Evolutionary conservation across 345 rosid genomes (phyloP).

Genomic region (Brassica cretica): DNA sequence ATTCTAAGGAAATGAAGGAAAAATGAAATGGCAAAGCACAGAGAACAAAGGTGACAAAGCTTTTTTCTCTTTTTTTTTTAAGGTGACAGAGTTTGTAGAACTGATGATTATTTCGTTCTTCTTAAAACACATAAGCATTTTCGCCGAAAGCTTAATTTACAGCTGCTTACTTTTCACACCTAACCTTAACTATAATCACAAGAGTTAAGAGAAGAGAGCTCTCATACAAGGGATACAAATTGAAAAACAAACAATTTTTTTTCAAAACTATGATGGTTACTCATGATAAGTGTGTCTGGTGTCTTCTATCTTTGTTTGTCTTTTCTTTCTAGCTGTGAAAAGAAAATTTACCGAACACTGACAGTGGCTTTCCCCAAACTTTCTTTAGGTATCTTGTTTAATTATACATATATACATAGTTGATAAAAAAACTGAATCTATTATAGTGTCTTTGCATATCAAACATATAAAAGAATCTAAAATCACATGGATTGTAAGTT

Average conservation of each 20-base stretch:
- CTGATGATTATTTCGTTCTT: constrained; percentile 1
- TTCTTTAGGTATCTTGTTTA: background rate
- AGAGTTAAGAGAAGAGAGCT: constrained; percentile 9
- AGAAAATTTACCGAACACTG: constrained; percentile 14
- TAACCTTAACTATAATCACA: constrained; percentile 19
- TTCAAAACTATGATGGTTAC: constrained; percentile 26
- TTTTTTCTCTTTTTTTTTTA: too few species aligned
- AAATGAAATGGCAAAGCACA: background rate
- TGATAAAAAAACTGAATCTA: too few species aligned
- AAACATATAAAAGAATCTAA: background rate
- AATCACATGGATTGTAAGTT: constrained; percentile 11
- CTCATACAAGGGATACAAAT: background rate
- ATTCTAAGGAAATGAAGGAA: background rate
- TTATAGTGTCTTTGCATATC: too few species aligned
- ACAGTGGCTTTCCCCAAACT: constrained; percentile 12
- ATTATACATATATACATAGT: background rate
- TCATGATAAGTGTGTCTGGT: constrained; percentile 28
- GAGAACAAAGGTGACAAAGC: constrained; percentile 1
- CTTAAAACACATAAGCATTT: background rate
- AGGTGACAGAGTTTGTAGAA: constrained; percentile 4
- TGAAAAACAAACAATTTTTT: background rate
- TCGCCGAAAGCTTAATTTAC: constrained; percentile 30
- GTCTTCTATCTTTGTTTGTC: constrained; percentile 15
- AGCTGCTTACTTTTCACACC: constrained; percentile 12
- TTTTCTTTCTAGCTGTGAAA: constrained; percentile 12